Evolutionary conservation across 1,139 yeast genomes (phyloP).

Genomic region (Candida gigantensis): DNA sequence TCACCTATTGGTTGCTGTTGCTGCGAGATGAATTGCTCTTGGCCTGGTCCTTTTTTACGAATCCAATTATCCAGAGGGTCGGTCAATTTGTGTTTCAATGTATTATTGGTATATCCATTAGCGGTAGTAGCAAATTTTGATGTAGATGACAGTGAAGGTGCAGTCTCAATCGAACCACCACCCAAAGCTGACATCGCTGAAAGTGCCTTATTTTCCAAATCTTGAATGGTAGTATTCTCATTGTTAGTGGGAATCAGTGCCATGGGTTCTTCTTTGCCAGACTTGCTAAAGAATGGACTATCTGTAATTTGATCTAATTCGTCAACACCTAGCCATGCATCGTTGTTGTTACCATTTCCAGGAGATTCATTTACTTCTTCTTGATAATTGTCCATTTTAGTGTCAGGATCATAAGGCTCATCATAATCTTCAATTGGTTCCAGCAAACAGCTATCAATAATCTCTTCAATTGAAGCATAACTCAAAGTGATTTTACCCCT

Average conservation of each 20-base stretch:
- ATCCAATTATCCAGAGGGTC: conserved; percentile 5
- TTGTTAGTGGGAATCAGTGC: neutral
- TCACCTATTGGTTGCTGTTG: conserved; percentile 1
- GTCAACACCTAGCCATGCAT: conserved; percentile 7
- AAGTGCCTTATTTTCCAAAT: neutral
- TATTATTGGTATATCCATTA: neutral
- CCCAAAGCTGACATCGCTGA: neutral
- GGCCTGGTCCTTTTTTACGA: conserved; percentile 1
- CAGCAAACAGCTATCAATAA: conserved; percentile 61
- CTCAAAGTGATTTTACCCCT: conserved; percentile 53
- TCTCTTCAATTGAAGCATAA: conserved; percentile 63
- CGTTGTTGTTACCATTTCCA: neutral
- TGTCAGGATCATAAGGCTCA: conserved; percentile 3
- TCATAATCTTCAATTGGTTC: conserved; percentile 26
- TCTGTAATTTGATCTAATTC: conserved; percentile 1
- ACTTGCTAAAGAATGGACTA: conserved; percentile 1
- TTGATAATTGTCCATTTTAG: conserved; percentile 2
- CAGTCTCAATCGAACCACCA: neutral
- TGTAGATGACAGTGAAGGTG: conserved; percentile 1
- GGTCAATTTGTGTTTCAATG: conserved; percentile 8
- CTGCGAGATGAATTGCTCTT: conserved; percentile 5
- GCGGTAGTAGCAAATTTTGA: conserved; percentile 1
- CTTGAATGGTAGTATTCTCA: neutral
- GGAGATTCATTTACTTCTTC: conserved; percentile 4
- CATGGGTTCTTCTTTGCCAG: conserved; percentile 3